phyloP scores from a whole-genome alignment of 495 filamentous ascomycete genomes.

The Daldinia loculata region DNA sequence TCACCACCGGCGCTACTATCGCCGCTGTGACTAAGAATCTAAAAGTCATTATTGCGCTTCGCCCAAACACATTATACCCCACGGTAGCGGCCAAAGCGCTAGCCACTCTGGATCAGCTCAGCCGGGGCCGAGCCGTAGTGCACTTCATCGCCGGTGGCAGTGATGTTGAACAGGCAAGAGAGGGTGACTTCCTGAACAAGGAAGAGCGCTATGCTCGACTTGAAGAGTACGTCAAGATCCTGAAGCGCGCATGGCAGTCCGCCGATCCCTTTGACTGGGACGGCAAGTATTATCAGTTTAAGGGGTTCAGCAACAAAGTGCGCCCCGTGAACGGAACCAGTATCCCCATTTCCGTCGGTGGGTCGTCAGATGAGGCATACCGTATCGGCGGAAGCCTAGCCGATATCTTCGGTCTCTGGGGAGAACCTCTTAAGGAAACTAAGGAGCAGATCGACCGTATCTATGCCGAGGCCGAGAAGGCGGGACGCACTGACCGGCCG shows the following conservation, averaged over 20 bases:
- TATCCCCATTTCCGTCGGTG: conserved; percentile 63
- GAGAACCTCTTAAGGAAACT: conserved; percentile 64
- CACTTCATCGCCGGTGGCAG: conserved; percentile 65
- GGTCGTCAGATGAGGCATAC: conserved; percentile 62
- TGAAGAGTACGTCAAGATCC: conserved; percentile 63
- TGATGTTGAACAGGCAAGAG: conserved; percentile 61
- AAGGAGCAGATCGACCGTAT: conserved; percentile 64
- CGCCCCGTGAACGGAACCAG: conserved; percentile 55
- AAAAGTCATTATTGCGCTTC: conserved; percentile 65
- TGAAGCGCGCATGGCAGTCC: conserved; percentile 61
- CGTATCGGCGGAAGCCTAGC: conserved; percentile 60
- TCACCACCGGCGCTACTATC: conserved; percentile 62
- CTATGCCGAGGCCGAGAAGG: conserved; percentile 58
- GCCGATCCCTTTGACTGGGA: conserved; percentile 64
- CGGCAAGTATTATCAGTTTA: conserved; percentile 60
- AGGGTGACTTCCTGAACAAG: conserved; percentile 64
- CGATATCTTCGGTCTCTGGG: conserved; percentile 67
- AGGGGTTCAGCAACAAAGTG: conserved; percentile 59
- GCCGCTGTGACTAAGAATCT: conserved; percentile 60
- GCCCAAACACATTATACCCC: conserved; percentile 63
- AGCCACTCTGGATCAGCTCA: conserved; percentile 63
- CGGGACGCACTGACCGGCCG: conserved; percentile 55
- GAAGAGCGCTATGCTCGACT: conserved; percentile 60
- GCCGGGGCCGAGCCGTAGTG: conserved; percentile 60
- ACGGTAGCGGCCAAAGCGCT: conserved; percentile 66